phyloP scores from a whole-genome alignment of 257 asterid genomes.

The Nicotiana attenuata region DNA sequence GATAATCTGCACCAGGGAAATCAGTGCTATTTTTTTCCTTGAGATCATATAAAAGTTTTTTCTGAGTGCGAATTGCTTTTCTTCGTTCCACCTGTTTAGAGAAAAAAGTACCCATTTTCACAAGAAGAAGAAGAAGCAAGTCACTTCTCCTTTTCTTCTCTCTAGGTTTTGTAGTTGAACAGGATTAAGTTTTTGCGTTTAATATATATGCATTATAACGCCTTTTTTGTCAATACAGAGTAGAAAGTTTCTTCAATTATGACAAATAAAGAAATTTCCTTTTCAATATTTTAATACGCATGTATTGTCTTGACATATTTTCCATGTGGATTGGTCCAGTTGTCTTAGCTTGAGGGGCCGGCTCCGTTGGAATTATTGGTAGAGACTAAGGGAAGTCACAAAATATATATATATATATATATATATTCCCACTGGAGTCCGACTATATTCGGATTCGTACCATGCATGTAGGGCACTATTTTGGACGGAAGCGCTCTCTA shows the following conservation, averaged over 20 bases:
- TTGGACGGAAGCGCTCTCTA: too few species aligned
- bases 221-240: background rate
- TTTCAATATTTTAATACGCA: background rate
- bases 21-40: conserved; percentile 28
- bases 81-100: conserved; percentile 59
- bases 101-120: conserved; percentile 51
- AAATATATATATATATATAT: too few species aligned
- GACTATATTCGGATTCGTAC: too few species aligned
- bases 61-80: conserved; percentile 44
- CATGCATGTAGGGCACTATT: too few species aligned
- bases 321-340: background rate
- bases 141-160: background rate
- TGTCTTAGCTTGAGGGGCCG: background rate
- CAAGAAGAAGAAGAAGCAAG: background rate
- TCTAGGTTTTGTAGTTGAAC: too few species aligned
- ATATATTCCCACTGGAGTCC: too few species aligned
- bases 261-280: background rate
- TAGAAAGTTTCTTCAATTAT: background rate
- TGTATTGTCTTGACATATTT: background rate
- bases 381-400: background rate
- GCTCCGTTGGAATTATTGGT: background rate
- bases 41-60: conserved; percentile 46
- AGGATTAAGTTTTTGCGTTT: background rate
- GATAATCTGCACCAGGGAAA: conserved; percentile 66
- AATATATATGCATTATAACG: conserved; percentile 6